These are phyloP conservation scores for Baorangia bicolor DNA, from an alignment of 768 basidiomycete genomes.

Conservation along the genomic window DNA sequence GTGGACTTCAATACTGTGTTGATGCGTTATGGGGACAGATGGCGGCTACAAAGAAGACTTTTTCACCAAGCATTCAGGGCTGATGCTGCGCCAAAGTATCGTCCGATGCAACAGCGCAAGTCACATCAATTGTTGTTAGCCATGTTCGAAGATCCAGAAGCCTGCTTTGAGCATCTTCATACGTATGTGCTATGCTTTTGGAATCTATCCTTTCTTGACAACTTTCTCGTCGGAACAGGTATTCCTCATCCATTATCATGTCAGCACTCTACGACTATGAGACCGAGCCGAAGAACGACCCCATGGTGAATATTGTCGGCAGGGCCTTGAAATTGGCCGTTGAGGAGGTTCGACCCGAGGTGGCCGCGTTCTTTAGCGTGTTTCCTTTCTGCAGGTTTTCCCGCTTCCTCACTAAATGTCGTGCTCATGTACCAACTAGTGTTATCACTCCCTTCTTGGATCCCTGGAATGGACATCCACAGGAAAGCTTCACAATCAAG, in stretches of 20 bases:
- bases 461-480: slow-evolving; percentile 33
- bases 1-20: slow-evolving; percentile 35
- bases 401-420: background rate
- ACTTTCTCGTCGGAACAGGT: slow-evolving; percentile 10
- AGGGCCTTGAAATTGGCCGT: slow-evolving; percentile 26
- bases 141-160: slow-evolving; percentile 27
- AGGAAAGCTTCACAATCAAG: slow-evolving; percentile 19
- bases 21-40: slow-evolving; percentile 37
- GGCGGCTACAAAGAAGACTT: slow-evolving; percentile 36
- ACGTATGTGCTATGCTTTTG: slow-evolving; percentile 1
- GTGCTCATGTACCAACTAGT: slow-evolving; percentile 18
- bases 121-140: slow-evolving; percentile 27
- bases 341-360: slow-evolving; percentile 23
- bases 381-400: slow-evolving; percentile 9
- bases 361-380: slow-evolving; percentile 15
- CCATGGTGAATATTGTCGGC: slow-evolving; percentile 25
- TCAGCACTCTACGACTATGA: slow-evolving; percentile 34
- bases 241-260: slow-evolving; percentile 32
- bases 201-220: background rate
- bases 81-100: slow-evolving; percentile 24
- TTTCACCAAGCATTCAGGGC: slow-evolving; percentile 37
- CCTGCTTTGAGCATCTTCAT: slow-evolving; percentile 24
- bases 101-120: slow-evolving; percentile 34
- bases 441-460: slow-evolving; percentile 25
- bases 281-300: slow-evolving; percentile 27